phyloP scores from a whole-genome alignment of 2,329 filamentous ascomycete species.

The Ascochyta lentis region DNA sequence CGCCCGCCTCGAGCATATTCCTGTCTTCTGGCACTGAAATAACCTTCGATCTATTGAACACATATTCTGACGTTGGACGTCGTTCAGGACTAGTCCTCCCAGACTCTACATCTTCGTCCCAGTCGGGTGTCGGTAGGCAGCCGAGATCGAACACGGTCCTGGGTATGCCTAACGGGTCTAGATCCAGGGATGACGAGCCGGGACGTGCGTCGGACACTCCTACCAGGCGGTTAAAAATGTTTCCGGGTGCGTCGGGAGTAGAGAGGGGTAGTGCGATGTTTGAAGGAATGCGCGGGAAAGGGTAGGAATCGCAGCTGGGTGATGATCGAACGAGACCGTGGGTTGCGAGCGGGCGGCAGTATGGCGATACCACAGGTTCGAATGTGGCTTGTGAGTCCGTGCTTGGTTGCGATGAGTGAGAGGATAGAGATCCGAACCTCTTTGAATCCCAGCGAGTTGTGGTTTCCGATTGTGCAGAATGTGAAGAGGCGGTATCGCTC shows the following conservation, averaged over 20 bases:
- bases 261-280: constrained; percentile 25
- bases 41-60: constrained; percentile 37
- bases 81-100: constrained; percentile 20
- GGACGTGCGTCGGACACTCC: constrained; percentile 25
- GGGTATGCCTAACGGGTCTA: constrained; percentile 24
- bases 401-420: neutral
- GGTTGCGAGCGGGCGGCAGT: constrained; percentile 38
- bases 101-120: constrained; percentile 16
- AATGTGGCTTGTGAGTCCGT: neutral
- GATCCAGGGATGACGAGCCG: constrained; percentile 12
- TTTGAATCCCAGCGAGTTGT: neutral
- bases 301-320: constrained; percentile 27
- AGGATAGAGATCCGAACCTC: constrained; percentile 3
- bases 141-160: constrained; percentile 26
- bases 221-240: constrained; percentile 37
- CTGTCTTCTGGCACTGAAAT: constrained; percentile 36
- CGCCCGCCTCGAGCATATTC: constrained; percentile 26
- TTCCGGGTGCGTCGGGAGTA: constrained; percentile 19
- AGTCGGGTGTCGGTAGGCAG: constrained; percentile 12
- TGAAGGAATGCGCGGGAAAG: constrained; percentile 24
- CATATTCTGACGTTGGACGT: constrained; percentile 31
- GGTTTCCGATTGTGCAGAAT: neutral
- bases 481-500: neutral
- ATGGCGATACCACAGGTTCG: constrained; percentile 17
- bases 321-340: constrained; percentile 35